phyloP scores from a whole-genome alignment of 139 green algal species.

The Astrephomene gubernaculifera region DNA sequence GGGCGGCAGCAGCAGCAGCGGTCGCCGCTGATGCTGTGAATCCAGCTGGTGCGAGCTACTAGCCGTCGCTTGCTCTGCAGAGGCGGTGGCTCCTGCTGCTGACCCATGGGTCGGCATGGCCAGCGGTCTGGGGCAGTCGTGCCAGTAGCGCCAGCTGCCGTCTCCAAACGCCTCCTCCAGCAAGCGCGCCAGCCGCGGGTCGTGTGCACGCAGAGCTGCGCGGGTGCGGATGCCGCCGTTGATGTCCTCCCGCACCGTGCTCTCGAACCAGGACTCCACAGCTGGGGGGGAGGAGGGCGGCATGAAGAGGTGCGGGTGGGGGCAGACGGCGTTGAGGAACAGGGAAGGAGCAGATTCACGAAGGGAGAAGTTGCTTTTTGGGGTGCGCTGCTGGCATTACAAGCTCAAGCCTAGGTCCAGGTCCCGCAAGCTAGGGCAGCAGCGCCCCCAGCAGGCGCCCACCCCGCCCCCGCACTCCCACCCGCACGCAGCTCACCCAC shows the following conservation, averaged over 20 bases:
- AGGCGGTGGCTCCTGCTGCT: not conserved
- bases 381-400: too few relatives aligned
- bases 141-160: constrained; percentile 50
- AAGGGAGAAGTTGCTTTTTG: too few relatives aligned
- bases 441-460: not conserved
- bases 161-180: constrained; percentile 57
- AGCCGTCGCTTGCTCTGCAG: not conserved
- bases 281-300: constrained; percentile 49
- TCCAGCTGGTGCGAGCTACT: not conserved
- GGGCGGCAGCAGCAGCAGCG: not conserved
- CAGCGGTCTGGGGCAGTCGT: constrained; percentile 44
- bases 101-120: constrained; percentile 1
- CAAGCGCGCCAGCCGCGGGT: constrained; percentile 73
- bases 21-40: not conserved
- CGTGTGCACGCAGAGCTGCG: constrained; percentile 60
- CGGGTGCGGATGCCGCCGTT: constrained; percentile 80
- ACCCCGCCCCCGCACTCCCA: too few relatives aligned
- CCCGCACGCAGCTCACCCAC: not conserved
- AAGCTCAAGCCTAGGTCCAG: too few relatives aligned
- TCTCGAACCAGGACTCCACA: constrained; percentile 80
- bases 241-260: constrained; percentile 74
- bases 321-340: not conserved
- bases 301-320: not conserved
- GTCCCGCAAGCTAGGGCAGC: too few relatives aligned
- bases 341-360: too few relatives aligned